Base-by-base conservation (phyloP, 768 basidiomycete genomes). In the Psilocybe cubensis region DNA sequence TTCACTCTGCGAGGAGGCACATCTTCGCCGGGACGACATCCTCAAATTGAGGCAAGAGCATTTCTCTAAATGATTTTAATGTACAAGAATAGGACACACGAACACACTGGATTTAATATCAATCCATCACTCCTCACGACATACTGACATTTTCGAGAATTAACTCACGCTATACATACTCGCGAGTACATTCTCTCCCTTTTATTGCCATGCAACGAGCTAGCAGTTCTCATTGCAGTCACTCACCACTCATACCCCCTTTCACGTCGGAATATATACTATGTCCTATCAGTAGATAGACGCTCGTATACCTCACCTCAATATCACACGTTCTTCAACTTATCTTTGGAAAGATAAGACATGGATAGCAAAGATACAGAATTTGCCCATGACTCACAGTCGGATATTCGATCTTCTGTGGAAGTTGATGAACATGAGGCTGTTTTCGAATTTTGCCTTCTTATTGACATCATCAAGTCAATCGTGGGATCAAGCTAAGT, bases 1-100 rank as follows among this genome's bases (percentile, higher is more conserved):
- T 18, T 82, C 83, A 3, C 79, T 90, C 23, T 91, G 89, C 65
- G 76, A 87, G 52, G 85, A 89, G 63, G 87, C 87, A 6, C 79
- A 78, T 58, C 70, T 90, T 17, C 72, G 75, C 12, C 72, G 85
- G 38, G 70, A 73, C 25, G 85, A 86, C 68, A 87, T 90, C 52
- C 55, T 84, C 23, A 77, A 79, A 48, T 83, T 88, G 35, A 70
- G 74, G 18, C 66, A 68, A 33, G 75, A 77, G 21, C 70, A 76
- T 56, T 57, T 24, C 8, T 25, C 25, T 9, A 28, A 44, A 31
- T 31, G 27, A 18, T 23, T 31, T 21, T 29, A 2, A 45, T 25
- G 25, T 4, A 11, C 43, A 14, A 7, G 17, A n/a, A 43, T 43
- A 7, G 42, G n/a, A n/a, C 21, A n/a, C 10, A n/a, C 18, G 42